phyloP scores from a whole-genome alignment of 140 eudicot species.

The Senecio squalidus region DNA sequence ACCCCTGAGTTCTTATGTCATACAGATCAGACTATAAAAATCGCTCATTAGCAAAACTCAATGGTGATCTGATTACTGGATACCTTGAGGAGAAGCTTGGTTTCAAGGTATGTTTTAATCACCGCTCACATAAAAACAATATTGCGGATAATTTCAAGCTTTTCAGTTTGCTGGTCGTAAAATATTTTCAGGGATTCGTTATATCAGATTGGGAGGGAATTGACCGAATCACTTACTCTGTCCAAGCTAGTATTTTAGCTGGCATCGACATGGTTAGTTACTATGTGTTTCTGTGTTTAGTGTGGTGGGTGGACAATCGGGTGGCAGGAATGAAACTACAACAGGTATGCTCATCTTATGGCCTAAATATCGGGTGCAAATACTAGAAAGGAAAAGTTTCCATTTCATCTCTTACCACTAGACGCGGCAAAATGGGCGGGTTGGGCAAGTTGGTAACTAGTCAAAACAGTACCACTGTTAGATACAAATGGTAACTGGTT shows the following conservation, averaged over 20 bases:
- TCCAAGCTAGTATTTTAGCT: constrained; percentile 46
- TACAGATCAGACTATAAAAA: no score
- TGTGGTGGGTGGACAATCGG: constrained; percentile 63
- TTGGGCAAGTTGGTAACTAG: no score
- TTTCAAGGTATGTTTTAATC: no score
- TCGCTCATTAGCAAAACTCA: no score
- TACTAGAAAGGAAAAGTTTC: not conserved
- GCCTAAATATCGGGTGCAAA: not conserved
- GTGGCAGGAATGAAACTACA: constrained; percentile 60
- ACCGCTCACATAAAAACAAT: no score
- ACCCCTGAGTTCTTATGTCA: no score
- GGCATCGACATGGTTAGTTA: constrained; percentile 64
- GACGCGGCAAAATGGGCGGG: no score
- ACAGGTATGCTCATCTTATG: constrained; percentile 25
- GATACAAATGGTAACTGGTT: no score
- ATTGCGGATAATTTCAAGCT: no score
- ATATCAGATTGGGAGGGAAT: constrained; percentile 74
- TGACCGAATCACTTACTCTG: constrained; percentile 69
- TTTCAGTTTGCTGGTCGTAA: constrained; percentile 7
- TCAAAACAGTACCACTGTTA: no score
- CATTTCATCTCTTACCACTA: not conserved
- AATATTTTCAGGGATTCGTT: constrained; percentile 50
- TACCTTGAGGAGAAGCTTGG: no score
- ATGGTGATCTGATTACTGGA: no score
- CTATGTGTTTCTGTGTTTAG: constrained; percentile 14